Evolutionary conservation across 2,329 filamentous ascomycete species (phyloP), one percentile per base, ranked within the genome.

Genomic region (Colletotrichum simmondsii): DNA sequence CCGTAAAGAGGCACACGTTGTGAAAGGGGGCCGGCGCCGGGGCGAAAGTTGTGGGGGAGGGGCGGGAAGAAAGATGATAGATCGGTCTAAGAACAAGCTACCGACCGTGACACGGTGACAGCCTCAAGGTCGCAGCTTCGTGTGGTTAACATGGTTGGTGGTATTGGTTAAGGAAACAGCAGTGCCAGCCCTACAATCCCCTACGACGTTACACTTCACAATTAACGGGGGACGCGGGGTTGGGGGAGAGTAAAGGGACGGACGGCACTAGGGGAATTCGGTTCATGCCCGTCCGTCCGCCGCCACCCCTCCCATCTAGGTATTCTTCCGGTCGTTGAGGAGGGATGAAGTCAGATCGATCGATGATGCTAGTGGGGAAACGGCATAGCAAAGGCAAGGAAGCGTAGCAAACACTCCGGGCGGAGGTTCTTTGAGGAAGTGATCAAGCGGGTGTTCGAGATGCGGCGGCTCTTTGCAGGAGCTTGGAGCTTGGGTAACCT

Each of bases 111-210:
- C 32, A 35, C 32, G 32, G 32, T 28, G 26, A 14, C 16, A 54
- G 4, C 42, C 42, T 49, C 42, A 22, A 49, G 19, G 42, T 49
- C 8, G 19, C 42, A 11, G 42, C 19, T 42, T 42, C 19, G 35
- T n/a, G 49, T 10, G 32, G 71, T 73, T 71, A 71, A 57, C 11
- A n/a, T 35, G 11, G 7, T 11, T 5, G 42, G 66, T 70, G n/a
- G 28, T 56, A 54, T 57, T 35, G 65, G 66, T 71, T 71, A 71
- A 46, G 66, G n/a, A 37, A n/a, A 65, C 1, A 28, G 46, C 49
- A 24, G 11, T 16, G 19, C 22, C 56, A 56, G 60, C 30, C 42
- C 46, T 71, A 71, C 22, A 42, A 60, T 26, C 28, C 16, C 60
- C 37, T 71, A 65, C 4, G 65, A 65, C 60, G 14, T 19, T 14